Evolutionary conservation across 2,329 filamentous ascomycete species (phyloP), one percentile per base, ranked within the genome.

Genomic region (Parastagonospora avenae): DNA sequence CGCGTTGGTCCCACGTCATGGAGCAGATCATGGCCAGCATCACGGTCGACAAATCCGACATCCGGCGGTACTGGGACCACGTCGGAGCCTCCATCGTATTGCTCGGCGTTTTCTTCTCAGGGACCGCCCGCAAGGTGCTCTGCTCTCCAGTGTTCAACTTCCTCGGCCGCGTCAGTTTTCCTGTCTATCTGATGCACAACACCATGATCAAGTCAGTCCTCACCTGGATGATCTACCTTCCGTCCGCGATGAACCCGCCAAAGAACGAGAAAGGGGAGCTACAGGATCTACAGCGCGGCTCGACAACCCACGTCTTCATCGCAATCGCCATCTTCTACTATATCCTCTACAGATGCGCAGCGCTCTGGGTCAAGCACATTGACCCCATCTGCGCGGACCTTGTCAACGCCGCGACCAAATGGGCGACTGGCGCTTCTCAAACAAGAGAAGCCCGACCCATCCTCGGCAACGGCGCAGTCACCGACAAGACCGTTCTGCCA

Each of bases 121-220:
- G 77, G 1, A 66, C 71, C 27, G 71, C 81, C 28, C 83, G 84
- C 54, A 77, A 77, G 43, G 57, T 81, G 1, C 77, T 87, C 2
- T 82, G 82, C 4, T 80, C 79, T 50, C 79, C 78, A 29, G 77
- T 79, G 47, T 79, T 87, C 37, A 77, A 85, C 38, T 87, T 84
- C 79, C 79, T 87, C 10, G 85, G 85, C 38, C 82, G 82, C 62
- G 81, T 86, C 71, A 85, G 82, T 38, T 87, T 87, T 61, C 83
- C 85, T 1, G 82, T 88, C 11, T 87, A 87, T 61, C 77, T 88
- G 6, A 72, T 87, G 15, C 85, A 88, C 68, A 85, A 85, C 36
- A 80, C 81, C 0, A 75, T 87, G 28, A 79, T 87, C 59, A 81
- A 85, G 49, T 82, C 80, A 19, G 68, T 86, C 7, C 74, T 87